Evolutionary conservation across 2,329 filamentous ascomycete genomes (phyloP).

Genomic region (Epichloe glyceriae): DNA sequence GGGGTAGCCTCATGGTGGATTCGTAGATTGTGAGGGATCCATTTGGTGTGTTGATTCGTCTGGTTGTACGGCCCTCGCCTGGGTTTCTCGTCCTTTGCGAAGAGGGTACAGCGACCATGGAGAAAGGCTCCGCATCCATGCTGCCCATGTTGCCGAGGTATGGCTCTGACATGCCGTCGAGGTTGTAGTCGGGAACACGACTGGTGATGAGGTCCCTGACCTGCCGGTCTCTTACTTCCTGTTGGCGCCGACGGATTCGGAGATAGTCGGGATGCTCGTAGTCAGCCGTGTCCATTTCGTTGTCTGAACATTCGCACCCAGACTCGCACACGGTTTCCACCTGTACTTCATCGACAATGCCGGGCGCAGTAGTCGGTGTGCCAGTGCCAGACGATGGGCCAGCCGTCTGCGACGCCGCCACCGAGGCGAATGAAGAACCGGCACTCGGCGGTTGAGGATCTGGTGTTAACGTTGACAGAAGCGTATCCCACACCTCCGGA

Average conservation of each 20-base stretch:
- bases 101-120: not conserved
- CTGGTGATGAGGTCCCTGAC: not conserved
- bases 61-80: not conserved
- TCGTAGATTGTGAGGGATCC: conserved; percentile 4
- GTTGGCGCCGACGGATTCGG: conserved; percentile 8
- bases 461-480: conserved; percentile 67
- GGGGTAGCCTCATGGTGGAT: conserved; percentile 1
- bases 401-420: conserved; percentile 28
- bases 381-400: conserved; percentile 33
- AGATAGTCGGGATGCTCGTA: conserved; percentile 18
- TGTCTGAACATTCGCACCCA: conserved; percentile 42
- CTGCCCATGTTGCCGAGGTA: not conserved
- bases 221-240: not conserved
- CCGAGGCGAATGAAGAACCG: conserved; percentile 70
- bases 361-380: conserved; percentile 23
- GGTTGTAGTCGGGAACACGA: conserved; percentile 10
- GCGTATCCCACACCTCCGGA: conserved; percentile 67
- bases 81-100: not conserved
- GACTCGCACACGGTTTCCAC: conserved; percentile 36
- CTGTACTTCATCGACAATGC: conserved; percentile 20
- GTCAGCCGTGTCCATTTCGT: conserved; percentile 40
- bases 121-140: not conserved
- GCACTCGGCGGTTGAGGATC: conserved; percentile 70
- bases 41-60: conserved; percentile 1
- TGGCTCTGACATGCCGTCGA: conserved; percentile 8